Conservation (phyloP, 2,329 filamentous ascomycete genomes). For the Cladophialophora carrionii region DNA sequence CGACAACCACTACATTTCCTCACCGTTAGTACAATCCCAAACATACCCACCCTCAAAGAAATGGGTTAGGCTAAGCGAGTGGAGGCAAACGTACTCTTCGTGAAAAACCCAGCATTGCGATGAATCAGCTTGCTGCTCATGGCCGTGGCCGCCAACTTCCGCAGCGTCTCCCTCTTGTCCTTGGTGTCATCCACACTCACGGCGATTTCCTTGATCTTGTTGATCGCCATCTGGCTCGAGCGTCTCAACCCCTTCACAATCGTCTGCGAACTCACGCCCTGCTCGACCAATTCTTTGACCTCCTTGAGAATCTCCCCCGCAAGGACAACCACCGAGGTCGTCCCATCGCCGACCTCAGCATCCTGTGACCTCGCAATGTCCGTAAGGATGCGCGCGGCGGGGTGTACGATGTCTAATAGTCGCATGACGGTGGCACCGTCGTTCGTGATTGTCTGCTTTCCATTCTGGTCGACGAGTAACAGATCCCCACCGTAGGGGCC, state of each 20-base stretch:
- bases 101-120: slow-evolving; percentile 95
- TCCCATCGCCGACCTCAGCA: slow-evolving; percentile 97
- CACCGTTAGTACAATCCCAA: slow-evolving; percentile 22
- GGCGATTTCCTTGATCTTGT: slow-evolving; percentile 98
- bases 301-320: slow-evolving; percentile 98
- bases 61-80: not conserved
- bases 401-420: slow-evolving; percentile 98
- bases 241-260: slow-evolving; percentile 95
- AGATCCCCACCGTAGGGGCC: slow-evolving; percentile 97
- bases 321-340: slow-evolving; percentile 93
- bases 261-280: slow-evolving; percentile 94
- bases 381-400: slow-evolving; percentile 92
- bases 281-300: slow-evolving; percentile 92
- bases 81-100: slow-evolving; percentile 71
- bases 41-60: not conserved
- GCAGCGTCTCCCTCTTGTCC: slow-evolving; percentile 82
- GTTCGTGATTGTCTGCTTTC: slow-evolving; percentile 96
- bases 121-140: slow-evolving; percentile 99
- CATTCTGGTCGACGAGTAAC: slow-evolving; percentile 93
- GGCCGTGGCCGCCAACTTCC: slow-evolving; percentile 87
- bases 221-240: slow-evolving; percentile 87
- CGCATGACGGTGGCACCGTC: slow-evolving; percentile 99
- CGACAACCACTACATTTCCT: slow-evolving; percentile 78
- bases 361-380: slow-evolving; percentile 99
- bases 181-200: slow-evolving; percentile 74